phyloP scores from a whole-genome alignment of 306 rosid genomes.

The Ormosia emarginata region DNA sequence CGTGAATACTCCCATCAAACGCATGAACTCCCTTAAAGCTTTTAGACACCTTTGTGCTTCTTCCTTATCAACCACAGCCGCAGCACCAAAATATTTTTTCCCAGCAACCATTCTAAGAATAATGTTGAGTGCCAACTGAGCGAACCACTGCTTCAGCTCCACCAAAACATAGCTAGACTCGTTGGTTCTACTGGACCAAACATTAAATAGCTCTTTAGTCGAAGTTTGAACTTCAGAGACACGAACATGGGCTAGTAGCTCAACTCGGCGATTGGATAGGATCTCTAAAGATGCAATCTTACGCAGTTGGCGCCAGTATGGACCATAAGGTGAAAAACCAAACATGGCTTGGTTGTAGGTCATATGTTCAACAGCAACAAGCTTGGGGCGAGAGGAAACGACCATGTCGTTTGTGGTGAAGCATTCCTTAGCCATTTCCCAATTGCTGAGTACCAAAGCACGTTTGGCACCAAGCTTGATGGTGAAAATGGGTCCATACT shows the following conservation, averaged over 20 bases:
- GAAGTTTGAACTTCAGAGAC: not conserved
- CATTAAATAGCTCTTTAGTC: not conserved
- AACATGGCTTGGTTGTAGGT: constrained; percentile 1
- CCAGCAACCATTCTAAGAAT: not conserved
- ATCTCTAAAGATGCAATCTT: not conserved
- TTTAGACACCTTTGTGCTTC: not conserved
- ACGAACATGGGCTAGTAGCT: not conserved
- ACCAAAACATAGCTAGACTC: not conserved
- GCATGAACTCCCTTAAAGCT: not conserved
- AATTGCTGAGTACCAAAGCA: constrained; percentile 11
- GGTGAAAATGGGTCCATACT: constrained; percentile 27
- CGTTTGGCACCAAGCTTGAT: constrained; percentile 9
- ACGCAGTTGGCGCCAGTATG: constrained; percentile 22
- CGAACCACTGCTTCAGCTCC: constrained; percentile 16
- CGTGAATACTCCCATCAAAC: not conserved
- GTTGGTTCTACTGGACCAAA: not conserved
- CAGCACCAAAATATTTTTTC: not conserved
- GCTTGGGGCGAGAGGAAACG: constrained; percentile 18
- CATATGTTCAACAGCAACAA: not conserved
- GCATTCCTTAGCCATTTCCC: constrained; percentile 34
- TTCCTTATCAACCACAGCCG: rapidly evolving
- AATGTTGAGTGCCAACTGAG: not conserved
- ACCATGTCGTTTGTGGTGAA: constrained; percentile 26
- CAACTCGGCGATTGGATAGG: not conserved
- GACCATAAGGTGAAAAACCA: constrained; percentile 16